These are phyloP conservation scores for Ambrosia artemisiifolia DNA, from an alignment of 129 eudicot species.

Conservation along the genomic window DNA sequence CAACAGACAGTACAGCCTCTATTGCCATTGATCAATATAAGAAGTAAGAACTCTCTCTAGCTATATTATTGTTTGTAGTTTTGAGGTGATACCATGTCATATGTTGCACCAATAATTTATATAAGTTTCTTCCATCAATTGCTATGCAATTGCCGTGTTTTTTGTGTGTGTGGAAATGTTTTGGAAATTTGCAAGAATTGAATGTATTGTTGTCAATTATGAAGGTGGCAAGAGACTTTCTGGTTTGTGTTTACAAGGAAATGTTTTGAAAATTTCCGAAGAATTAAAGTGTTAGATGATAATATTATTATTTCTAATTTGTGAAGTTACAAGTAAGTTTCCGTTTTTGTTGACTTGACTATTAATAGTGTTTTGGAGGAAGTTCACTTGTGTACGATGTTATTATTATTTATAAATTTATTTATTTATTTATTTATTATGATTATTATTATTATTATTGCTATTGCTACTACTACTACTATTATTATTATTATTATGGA, in stretches of 20 bases:
- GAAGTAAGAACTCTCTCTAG: neutral
- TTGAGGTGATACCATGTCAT: slow-evolving; percentile 1
- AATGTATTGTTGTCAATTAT: too few species aligned
- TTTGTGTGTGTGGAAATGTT: neutral
- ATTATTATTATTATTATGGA: too few species aligned
- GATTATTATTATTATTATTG: too few species aligned
- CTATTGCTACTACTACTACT: too few species aligned
- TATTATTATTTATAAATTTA: neutral
- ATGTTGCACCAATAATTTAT: neutral
- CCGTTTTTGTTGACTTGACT: neutral
- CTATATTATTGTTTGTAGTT: neutral
- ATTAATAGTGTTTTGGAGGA: neutral
- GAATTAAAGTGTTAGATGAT: neutral
- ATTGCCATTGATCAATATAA: slow-evolving; percentile 28
- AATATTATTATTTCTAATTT: neutral
- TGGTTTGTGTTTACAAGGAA: neutral
- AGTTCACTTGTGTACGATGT: neutral
- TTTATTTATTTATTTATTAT: too few species aligned
- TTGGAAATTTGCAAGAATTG: neutral
- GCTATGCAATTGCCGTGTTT: neutral
- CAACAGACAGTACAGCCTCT: slow-evolving; percentile 35
- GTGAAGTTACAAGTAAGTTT: neutral
- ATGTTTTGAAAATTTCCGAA: neutral
- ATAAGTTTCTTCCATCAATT: neutral
- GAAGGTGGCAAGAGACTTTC: neutral